Evolutionary conservation across 2,329 filamentous ascomycete species (phyloP), one percentile per base, ranked within the genome.

Genomic region (Botryotinia convoluta): DNA sequence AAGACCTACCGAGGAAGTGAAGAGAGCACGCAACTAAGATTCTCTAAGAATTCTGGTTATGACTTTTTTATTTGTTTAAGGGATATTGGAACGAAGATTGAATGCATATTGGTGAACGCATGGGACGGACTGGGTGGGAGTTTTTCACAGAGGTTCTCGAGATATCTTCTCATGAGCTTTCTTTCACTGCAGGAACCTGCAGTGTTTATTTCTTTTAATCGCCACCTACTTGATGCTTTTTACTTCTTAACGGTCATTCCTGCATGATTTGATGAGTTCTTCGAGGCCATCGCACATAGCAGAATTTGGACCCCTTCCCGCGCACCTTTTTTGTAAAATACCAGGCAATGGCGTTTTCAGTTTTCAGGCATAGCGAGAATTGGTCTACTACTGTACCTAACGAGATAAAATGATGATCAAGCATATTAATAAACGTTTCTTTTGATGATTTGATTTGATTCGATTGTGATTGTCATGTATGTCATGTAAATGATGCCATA

Each of bases 1-100:
- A 65, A 76, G 79, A 45, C 77, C 79, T 39, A 78, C 83, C 26
- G 39, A 60, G 22, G 71, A 72, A 69, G 54, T 69, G 32, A 72
- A 72, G 54, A 72, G 54, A 48, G 48, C 42, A 26, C 71, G 71
- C 39, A 69, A n/a, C 42, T 72, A 72, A 20, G 18, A 20, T 32
- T 64, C 14, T 64, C 48, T n/a, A 37, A 29, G 16, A 26, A 4
- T 39, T 71, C 35, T 54, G 32, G 39, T 37, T 29, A 29, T 54
- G 35, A 22, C 35, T 57, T 68, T 51, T 35, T 68, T 57, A 42
- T 54, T 68, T 57, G 65, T 42, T 22, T n/a, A 39, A 29, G 26
- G 64, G n/a, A 42, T n/a, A 68, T 68, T 54, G 48, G 48, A 57
- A 68, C 35, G 48, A 68, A 32, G 35, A 42, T 57, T 68, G 48